These are phyloP conservation scores for Amphirosellinia nigrospora DNA, from an alignment of 495 filamentous ascomycete genomes.

Conservation along the genomic window DNA sequence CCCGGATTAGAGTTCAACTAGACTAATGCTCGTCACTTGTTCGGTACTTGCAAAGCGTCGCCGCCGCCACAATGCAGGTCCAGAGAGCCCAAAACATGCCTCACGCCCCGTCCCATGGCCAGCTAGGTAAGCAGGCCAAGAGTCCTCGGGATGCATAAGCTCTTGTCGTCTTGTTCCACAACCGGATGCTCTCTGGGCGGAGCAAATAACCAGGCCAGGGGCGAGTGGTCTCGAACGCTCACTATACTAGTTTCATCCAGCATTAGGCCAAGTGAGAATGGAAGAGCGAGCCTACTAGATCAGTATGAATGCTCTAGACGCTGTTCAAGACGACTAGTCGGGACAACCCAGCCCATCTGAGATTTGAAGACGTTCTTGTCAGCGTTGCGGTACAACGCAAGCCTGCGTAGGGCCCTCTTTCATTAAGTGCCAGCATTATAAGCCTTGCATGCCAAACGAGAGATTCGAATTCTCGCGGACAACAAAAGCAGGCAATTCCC, in stretches of 20 bases:
- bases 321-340: neutral
- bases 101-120: conserved; percentile 9
- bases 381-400: neutral
- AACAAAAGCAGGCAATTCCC: neutral
- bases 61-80: conserved; percentile 40
- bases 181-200: conserved; percentile 10
- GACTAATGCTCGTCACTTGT: conserved; percentile 28
- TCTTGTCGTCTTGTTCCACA: conserved; percentile 18
- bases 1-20: conserved; percentile 12
- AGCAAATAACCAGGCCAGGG: conserved; percentile 11
- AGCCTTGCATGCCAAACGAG: neutral
- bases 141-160: conserved; percentile 13
- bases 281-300: neutral
- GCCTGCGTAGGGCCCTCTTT: neutral
- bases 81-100: conserved; percentile 18
- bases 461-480: neutral
- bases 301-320: neutral
- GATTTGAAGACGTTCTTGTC: neutral
- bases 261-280: neutral
- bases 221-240: neutral
- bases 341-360: neutral
- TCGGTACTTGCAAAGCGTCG: conserved; percentile 37
- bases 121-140: neutral
- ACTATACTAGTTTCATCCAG: conserved; percentile 1
- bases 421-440: neutral